These are phyloP conservation scores for Solanum hybrid DNA, from an alignment of 305 asterid species.

Conservation along the genomic window DNA sequence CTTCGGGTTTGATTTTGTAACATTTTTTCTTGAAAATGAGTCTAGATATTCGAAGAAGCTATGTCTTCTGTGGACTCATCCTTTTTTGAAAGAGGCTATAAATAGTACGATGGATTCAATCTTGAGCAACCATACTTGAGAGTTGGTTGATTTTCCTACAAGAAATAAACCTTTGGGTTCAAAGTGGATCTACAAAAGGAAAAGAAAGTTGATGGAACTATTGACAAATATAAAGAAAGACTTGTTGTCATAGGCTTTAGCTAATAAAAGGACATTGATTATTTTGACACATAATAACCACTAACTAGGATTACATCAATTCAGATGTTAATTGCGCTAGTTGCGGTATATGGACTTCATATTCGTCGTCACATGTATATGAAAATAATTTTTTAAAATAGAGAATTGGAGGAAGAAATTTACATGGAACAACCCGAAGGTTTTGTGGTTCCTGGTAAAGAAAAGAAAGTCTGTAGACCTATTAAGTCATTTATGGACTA, in stretches of 20 bases:
- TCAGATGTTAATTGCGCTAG: not conserved
- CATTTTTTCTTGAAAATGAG: not conserved
- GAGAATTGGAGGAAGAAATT: not conserved
- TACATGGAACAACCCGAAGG: not conserved
- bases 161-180: not conserved
- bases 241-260: not conserved
- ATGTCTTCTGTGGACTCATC: not conserved
- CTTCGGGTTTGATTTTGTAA: too few relatives aligned
- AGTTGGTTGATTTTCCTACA: not conserved
- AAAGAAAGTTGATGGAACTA: not conserved
- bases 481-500: not conserved
- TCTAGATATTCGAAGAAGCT: not conserved
- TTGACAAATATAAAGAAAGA: not conserved
- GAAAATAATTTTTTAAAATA: not conserved
- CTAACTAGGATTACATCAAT: not conserved
- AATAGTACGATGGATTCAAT: not conserved
- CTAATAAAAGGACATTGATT: not conserved
- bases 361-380: not conserved
- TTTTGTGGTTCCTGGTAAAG: not conserved
- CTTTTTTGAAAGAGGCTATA: not conserved
- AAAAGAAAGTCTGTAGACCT: not conserved
- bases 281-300: not conserved
- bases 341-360: not conserved
- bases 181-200: not conserved
- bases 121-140: not conserved